Base-by-base conservation (phyloP, 805 yeast genomes). In the Kurtzmaniella fragi region DNA sequence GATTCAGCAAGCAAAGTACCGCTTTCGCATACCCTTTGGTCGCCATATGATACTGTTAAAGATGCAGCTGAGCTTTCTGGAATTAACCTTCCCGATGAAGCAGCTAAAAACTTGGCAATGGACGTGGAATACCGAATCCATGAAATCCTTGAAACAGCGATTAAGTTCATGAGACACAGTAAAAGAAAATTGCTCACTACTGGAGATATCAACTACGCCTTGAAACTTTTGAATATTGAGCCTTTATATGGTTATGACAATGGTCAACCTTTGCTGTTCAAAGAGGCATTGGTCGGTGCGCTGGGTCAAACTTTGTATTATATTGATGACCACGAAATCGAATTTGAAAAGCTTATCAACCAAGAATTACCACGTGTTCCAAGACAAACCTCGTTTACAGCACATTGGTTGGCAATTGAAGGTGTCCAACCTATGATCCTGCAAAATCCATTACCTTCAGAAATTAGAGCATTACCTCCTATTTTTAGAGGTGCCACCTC, bases 371-470 rank as follows among this genome's bases (percentile, higher is more conserved):
- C 99, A 5, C 87, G 84, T 52, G 95, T 95, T 2, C 99, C 99
- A 4, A 75, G 98, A 42, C 81, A 83, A 43, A 82, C 95, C 2
- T 82, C 96, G 0, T 90, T 86, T 59, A 89, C 98, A 0, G 95
- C 97, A 5, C 95, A 85, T 58, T 91, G 99, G 98, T 71, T 95
- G 26, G 98, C 99, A 0, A 86, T 93, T 39, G 99, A 93, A 62
- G 99, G 99, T 42, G 95, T 93, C 7, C 99, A 93, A 57, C 99
- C 99, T 1, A 82, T 93, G 26, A 91, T 93, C 40, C 95, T 97
- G 2, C 99, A 95, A 62, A 93, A 93, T 64, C 99, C 99, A 17
- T 75, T 82, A 36, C 76, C 81, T 15, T 72, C 79, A 37, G 97
- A 90, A 49, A 82, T 91, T 45, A 80, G 81, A 56, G 75, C 78